These are phyloP conservation scores for Scheffersomyces cryptocercus DNA, from an alignment of 1,139 yeast genomes.

Conservation along the genomic window DNA sequence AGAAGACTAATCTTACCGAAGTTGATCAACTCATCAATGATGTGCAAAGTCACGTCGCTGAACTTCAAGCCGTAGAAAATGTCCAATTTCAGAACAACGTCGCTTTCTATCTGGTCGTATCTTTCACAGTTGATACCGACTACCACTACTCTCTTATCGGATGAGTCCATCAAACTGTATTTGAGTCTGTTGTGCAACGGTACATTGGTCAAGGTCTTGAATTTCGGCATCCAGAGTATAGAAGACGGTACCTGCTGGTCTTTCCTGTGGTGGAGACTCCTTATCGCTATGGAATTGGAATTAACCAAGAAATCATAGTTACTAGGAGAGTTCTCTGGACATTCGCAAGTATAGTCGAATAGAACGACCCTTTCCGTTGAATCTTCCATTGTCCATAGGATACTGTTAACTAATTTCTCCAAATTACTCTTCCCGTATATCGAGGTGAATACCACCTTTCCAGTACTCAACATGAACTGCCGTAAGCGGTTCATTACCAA, in stretches of 20 bases:
- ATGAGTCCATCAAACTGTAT: not conserved
- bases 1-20: slow-evolving; percentile 3
- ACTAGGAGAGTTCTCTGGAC: not conserved
- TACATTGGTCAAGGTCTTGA: slow-evolving; percentile 10
- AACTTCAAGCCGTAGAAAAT: slow-evolving; percentile 14
- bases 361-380: slow-evolving; percentile 4
- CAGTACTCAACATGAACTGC: slow-evolving; percentile 6
- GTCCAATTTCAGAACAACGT: slow-evolving; percentile 14
- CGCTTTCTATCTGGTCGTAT: slow-evolving; percentile 7
- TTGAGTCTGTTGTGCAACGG: not conserved
- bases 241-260: slow-evolving; percentile 5
- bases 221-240: slow-evolving; percentile 23
- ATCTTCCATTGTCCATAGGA: slow-evolving; percentile 1
- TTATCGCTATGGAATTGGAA: slow-evolving; percentile 10
- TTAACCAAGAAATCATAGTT: slow-evolving; percentile 9
- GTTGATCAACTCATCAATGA: slow-evolving; percentile 9
- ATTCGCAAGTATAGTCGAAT: slow-evolving; percentile 3
- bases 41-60: slow-evolving; percentile 12
- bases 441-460: slow-evolving; percentile 8
- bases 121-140: slow-evolving; percentile 5
- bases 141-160: not conserved
- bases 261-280: not conserved
- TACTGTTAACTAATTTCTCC: not conserved
- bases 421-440: not conserved
- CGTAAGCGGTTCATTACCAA: slow-evolving; percentile 10